Evolutionary conservation across 78 protist species (phyloP), one percentile per base, ranked within the genome.

Genomic region (Guillardia theta): DNA sequence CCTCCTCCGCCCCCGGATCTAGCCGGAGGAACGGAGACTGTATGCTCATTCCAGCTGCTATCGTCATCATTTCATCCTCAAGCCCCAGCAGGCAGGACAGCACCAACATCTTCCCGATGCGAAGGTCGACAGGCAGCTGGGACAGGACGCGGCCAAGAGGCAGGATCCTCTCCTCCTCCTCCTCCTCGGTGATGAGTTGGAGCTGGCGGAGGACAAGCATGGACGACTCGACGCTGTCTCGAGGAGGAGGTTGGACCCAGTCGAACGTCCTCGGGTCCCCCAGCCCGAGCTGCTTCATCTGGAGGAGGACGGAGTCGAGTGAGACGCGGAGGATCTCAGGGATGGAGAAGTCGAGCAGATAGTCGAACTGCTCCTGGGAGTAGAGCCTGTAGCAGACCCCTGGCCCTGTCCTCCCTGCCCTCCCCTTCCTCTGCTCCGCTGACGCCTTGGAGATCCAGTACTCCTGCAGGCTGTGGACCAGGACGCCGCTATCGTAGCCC

Each of bases 241-340:
- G 43, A 22, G 94, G 43, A 5, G 95, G 96, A 22, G 92, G 88
- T 62, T 78, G 90, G 37, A 94, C 45, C 46, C 37, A 94, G 44
- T 48, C 78, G 64, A 95, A 95, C 24, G 0, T 22, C 41, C 88
- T n/a, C 36, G 92, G 77, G 47, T 90, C 43, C 64, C 92, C 88
- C 33, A 95, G 76, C 33, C 92, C 93, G 37, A 92, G 3, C 27
- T 22, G 8, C 93, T 70, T n/a, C 87, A 92, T 48, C 88, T 88
- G 93, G 30, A 96, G 77, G 37, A 80, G 94, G 22, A 44, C 21
- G 48, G 78, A 1, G 39, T 46, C 53, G 43, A 94, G 77, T 30
- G 93, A 43, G 48, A 88, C 54, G 58, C 97, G 88, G n/a, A 47
- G 83, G 54, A 96, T 92, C 53, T 96, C 97, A 21, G 97, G 95